These are phyloP conservation scores for Fusarium buxicola DNA, from an alignment of 2,329 filamentous ascomycete species.

Conservation along the genomic window DNA sequence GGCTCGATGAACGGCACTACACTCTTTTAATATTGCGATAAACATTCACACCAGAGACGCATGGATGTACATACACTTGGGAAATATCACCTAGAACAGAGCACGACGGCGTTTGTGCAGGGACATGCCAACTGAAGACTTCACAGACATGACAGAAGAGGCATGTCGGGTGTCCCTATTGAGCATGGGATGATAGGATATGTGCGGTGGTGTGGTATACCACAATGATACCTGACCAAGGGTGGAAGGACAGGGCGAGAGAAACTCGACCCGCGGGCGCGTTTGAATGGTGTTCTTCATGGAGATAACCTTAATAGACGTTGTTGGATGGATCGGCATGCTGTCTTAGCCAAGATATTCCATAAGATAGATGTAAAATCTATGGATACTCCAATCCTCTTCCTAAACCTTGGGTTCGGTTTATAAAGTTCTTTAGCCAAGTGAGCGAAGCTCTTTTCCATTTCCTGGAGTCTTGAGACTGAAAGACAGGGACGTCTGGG, in stretches of 20 bases:
- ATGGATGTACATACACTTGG: slow-evolving; percentile 23
- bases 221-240: slow-evolving; percentile 38
- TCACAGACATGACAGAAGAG: slow-evolving; percentile 15
- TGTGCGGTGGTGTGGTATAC: slow-evolving; percentile 29
- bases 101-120: slow-evolving; percentile 27
- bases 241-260: slow-evolving; percentile 26
- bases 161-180: slow-evolving; percentile 10
- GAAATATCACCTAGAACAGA: slow-evolving; percentile 32
- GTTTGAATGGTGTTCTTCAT: slow-evolving; percentile 2
- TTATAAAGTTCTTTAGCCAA: too few species aligned
- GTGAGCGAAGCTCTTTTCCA: too few species aligned
- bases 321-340: slow-evolving; percentile 5
- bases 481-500: neutral
- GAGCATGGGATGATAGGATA: slow-evolving; percentile 18
- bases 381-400: too few species aligned
- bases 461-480: too few species aligned
- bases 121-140: slow-evolving; percentile 9
- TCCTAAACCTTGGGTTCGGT: too few species aligned
- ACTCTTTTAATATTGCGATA: slow-evolving; percentile 45
- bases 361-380: too few species aligned
- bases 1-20: slow-evolving; percentile 34
- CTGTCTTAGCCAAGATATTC: neutral
- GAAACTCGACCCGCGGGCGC: too few species aligned
- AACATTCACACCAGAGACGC: slow-evolving; percentile 20
- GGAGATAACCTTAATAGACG: slow-evolving; percentile 28